phyloP scores from a whole-genome alignment of 208 protist genomes.

The Leishmania arabica region DNA sequence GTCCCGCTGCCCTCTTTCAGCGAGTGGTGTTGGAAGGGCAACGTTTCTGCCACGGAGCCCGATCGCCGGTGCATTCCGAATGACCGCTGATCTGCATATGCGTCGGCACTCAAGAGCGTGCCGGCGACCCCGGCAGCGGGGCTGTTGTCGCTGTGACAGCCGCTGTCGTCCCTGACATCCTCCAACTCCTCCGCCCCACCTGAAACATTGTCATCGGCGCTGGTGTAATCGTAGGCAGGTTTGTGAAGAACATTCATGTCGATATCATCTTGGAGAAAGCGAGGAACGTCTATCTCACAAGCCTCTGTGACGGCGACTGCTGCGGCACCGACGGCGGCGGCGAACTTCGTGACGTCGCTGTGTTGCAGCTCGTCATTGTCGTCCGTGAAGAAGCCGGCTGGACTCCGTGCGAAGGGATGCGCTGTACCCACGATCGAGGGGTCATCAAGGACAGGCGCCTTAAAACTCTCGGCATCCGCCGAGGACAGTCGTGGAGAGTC shows the following conservation, averaged over 20 bases:
- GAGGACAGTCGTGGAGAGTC: background rate
- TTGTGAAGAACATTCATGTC: background rate
- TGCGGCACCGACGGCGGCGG: background rate
- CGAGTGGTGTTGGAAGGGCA: background rate
- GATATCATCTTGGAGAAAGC: background rate
- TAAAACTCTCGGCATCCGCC: background rate
- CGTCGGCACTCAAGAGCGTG: background rate
- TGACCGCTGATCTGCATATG: background rate
- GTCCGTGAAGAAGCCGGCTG: background rate
- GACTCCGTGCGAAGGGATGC: background rate
- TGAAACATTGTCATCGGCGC: background rate
- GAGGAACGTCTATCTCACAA: background rate
- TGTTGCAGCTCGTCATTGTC: background rate
- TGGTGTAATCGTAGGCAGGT: background rate
- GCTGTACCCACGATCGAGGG: too few relatives aligned
- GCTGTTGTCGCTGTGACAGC: background rate
- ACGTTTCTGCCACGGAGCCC: background rate
- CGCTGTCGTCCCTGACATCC: background rate
- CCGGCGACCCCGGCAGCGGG: background rate
- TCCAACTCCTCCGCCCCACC: background rate
- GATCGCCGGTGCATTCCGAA: background rate
- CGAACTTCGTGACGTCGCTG: background rate
- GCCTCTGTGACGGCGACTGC: background rate
- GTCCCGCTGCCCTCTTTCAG: background rate
- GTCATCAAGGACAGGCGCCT: background rate